A percentile compares a stretch with the other conserved stretches of the same genome.
Conservation (phyloP, 805 yeast species). For the Schwanniomyces sp. region DNA sequence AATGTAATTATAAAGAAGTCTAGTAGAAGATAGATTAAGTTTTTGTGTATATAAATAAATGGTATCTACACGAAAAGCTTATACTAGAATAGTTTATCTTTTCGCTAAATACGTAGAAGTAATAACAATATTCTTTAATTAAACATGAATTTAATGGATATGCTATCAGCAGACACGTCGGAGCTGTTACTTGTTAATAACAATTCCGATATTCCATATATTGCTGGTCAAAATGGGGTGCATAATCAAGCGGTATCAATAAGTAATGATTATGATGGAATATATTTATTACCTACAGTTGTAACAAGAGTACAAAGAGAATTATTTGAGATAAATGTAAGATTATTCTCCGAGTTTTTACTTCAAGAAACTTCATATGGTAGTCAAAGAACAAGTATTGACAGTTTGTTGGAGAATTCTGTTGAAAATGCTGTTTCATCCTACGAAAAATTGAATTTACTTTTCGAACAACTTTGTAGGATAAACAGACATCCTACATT, state of each 20-base stretch:
- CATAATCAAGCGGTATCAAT: constrained; percentile 11
- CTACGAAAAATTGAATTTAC: constrained; percentile 38
- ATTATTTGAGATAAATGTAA: constrained; percentile 30
- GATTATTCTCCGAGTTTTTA: constrained; percentile 27
- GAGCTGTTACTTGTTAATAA: constrained; percentile 8
- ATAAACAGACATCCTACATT: constrained; percentile 67
- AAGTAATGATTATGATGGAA: constrained; percentile 12
- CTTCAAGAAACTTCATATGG: constrained; percentile 18
- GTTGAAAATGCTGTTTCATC: constrained; percentile 4
- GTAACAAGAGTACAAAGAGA: constrained; percentile 35
- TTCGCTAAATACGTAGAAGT: not conserved
- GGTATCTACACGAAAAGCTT: not conserved
- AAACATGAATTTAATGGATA: constrained; percentile 39
- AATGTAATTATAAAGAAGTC: constrained; percentile 39
- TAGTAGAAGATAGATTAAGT: constrained; percentile 13
- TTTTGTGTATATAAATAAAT: not conserved
- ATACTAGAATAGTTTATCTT: not conserved
- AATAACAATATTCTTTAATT: not conserved
- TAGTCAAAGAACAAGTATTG: constrained; percentile 33
- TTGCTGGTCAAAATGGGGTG: not conserved
- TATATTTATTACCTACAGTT: constrained; percentile 35
- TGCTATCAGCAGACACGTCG: constrained; percentile 36
- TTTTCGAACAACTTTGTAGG: constrained; percentile 47
- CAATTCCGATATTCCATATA: not conserved
- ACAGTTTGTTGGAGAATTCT: constrained; percentile 30